Evolutionary conservation across 1,284 basidiomycete species (phyloP).

Genomic region (Anthracocystis setariae): DNA sequence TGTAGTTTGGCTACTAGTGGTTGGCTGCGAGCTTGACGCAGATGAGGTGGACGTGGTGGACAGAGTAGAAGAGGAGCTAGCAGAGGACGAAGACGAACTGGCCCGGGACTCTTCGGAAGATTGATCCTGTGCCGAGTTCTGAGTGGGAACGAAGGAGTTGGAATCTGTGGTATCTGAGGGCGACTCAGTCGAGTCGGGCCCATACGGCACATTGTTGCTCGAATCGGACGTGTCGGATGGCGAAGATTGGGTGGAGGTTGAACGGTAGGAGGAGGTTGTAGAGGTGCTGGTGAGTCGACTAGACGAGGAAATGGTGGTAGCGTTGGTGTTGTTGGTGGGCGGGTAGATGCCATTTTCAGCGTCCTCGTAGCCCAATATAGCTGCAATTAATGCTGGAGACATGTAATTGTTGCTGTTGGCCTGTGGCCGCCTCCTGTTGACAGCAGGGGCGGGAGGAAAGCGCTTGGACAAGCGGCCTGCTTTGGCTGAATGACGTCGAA

Average conservation of each 20-base stretch:
- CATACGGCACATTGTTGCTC: neutral
- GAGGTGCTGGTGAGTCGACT: constrained; percentile 7
- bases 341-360: constrained; percentile 10
- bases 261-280: constrained; percentile 6
- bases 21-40: neutral
- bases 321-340: constrained; percentile 14
- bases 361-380: constrained; percentile 15
- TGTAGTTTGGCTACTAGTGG: neutral
- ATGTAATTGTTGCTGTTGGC: constrained; percentile 7
- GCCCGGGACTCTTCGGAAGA: too few relatives aligned
- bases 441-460: constrained; percentile 10
- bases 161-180: too few relatives aligned
- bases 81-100: neutral
- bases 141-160: too few relatives aligned
- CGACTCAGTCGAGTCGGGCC: too few relatives aligned
- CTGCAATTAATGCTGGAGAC: constrained; percentile 21
- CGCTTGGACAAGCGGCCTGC: constrained; percentile 36
- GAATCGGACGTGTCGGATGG: neutral
- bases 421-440: constrained; percentile 18
- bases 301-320: constrained; percentile 10
- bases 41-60: neutral
- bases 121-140: too few relatives aligned
- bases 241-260: neutral
- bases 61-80: neutral
- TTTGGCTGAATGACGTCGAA: constrained; percentile 33